phyloP scores from a whole-genome alignment of 331 rosid species.

The Erythrophleum ivorense region DNA sequence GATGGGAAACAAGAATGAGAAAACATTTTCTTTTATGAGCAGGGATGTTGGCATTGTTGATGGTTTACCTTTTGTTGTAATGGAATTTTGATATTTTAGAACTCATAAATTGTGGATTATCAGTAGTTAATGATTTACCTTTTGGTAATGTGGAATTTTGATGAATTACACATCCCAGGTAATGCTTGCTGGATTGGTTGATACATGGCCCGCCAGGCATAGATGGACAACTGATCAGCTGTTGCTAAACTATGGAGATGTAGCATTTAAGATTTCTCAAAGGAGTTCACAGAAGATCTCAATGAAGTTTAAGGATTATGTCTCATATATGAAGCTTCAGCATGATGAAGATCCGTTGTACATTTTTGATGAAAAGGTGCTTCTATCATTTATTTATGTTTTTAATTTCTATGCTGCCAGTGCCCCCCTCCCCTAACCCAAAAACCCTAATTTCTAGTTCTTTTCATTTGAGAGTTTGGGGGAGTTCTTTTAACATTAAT shows the following conservation, averaged over 20 bases:
- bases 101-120: constrained; percentile 29
- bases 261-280: constrained; percentile 85
- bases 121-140: constrained; percentile 32
- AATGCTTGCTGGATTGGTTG: constrained; percentile 76
- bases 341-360: constrained; percentile 97
- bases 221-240: constrained; percentile 83
- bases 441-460: constrained; percentile 25
- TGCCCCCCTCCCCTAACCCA: neutral
- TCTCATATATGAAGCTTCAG: constrained; percentile 75
- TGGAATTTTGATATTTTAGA: constrained; percentile 16
- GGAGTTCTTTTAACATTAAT: constrained; percentile 33
- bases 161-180: constrained; percentile 60
- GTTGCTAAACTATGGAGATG: constrained; percentile 71
- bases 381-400: constrained; percentile 36
- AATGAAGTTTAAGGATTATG: constrained; percentile 90
- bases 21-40: constrained; percentile 9
- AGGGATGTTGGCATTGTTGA: neutral
- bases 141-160: constrained; percentile 37
- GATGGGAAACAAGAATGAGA: constrained; percentile 26
- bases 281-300: constrained; percentile 64
- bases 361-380: constrained; percentile 95
- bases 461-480: constrained; percentile 30
- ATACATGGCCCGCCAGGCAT: constrained; percentile 88
- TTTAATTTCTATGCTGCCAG: neutral
- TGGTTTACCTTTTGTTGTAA: neutral